Conservation (phyloP, 148 eudicot species). For the Cornus kousa region DNA sequence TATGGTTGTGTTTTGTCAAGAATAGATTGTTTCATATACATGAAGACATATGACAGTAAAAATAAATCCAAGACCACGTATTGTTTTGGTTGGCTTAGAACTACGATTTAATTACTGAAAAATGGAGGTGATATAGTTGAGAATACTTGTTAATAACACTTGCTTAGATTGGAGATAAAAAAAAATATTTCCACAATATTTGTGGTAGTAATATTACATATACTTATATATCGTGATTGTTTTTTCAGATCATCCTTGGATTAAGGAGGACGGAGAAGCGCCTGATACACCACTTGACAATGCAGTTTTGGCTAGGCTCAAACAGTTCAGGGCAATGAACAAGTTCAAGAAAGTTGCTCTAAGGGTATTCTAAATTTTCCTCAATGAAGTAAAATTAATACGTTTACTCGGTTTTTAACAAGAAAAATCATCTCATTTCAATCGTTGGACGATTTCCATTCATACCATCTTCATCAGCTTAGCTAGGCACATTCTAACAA, state of each 20-base stretch:
- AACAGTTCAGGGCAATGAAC: slow-evolving; percentile 94
- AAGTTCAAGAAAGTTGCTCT: slow-evolving; percentile 97
- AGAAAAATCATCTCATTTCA: background rate
- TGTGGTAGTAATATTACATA: background rate
- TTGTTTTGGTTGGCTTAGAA: too few species aligned
- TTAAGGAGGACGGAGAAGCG: slow-evolving; percentile 88
- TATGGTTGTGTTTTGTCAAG: background rate
- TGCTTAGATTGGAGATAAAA: too few species aligned
- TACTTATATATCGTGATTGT: background rate
- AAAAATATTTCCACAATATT: too few species aligned
- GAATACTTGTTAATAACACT: too few species aligned
- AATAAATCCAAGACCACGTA: too few species aligned
- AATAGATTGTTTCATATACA: background rate
- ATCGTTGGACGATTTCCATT: background rate
- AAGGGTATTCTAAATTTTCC: slow-evolving; percentile 43
- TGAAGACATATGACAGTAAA: too few species aligned
- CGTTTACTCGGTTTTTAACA: background rate
- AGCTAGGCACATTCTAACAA: background rate
- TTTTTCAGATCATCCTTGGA: slow-evolving; percentile 83
- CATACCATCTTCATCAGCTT: background rate
- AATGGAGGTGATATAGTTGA: too few species aligned
- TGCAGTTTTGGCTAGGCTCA: slow-evolving; percentile 74
- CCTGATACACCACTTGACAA: slow-evolving; percentile 97
- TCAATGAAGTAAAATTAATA: background rate
- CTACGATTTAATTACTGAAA: too few species aligned